These are phyloP conservation scores for Silene uniflora DNA, from an alignment of 148 eudicot species.

Conservation along the genomic window DNA sequence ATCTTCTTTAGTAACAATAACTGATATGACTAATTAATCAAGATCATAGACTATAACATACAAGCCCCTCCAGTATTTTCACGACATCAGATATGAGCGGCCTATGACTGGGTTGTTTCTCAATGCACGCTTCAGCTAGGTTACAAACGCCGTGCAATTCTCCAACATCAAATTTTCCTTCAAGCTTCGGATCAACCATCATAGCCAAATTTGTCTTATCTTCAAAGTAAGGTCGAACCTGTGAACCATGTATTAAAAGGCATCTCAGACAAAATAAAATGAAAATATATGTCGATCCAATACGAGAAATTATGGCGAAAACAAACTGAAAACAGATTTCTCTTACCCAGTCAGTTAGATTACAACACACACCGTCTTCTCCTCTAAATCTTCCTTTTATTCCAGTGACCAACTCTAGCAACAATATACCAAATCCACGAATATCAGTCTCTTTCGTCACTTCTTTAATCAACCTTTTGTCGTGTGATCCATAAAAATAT, in stretches of 20 bases:
- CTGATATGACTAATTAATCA: background rate
- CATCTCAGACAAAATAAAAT: background rate
- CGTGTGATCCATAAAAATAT: background rate
- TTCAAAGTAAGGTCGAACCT: background rate
- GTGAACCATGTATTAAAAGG: background rate
- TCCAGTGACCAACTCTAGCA: background rate
- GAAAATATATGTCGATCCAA: background rate
- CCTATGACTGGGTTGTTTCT: background rate
- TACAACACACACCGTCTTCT: background rate
- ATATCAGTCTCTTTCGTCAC: background rate
- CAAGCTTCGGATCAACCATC: background rate
- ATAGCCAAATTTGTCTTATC: background rate
- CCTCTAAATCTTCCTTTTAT: background rate
- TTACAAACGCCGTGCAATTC: background rate
- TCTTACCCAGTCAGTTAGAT: background rate
- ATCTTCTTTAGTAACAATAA: background rate
- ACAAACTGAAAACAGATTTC: background rate
- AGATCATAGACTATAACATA: background rate
- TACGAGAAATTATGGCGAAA: background rate
- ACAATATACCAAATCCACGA: background rate
- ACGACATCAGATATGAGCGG: background rate
- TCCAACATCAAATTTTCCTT: background rate
- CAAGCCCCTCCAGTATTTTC: background rate
- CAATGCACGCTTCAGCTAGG: background rate
- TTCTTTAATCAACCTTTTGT: background rate